Percentiles rank a stretch among this genome's conserved stretches.
These are phyloP conservation scores for Boletus eberwhitei DNA, from an alignment of 768 basidiomycete genomes.

Conservation along the genomic window DNA sequence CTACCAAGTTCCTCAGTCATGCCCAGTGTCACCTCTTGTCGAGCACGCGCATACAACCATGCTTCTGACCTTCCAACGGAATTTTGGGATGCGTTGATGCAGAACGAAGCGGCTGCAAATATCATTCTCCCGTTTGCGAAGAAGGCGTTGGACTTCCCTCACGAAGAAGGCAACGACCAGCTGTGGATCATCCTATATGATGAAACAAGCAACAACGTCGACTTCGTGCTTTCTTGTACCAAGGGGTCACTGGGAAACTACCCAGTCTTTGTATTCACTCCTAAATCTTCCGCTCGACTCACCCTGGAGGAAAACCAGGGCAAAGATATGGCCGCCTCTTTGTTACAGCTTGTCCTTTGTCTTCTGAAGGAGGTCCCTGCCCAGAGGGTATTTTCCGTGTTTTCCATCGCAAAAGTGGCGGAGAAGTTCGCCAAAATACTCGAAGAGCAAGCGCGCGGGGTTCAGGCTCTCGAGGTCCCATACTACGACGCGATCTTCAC, in stretches of 20 bases:
- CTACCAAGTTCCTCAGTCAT: conserved; percentile 19
- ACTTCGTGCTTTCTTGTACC: conserved; percentile 58
- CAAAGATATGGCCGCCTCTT: conserved; percentile 35
- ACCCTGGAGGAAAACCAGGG: conserved; percentile 8
- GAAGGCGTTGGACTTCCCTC: conserved; percentile 19
- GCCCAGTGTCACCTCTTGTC: conserved; percentile 7
- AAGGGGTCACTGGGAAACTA: conserved; percentile 53
- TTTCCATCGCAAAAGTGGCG: conserved; percentile 50
- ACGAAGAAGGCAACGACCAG: conserved; percentile 6
- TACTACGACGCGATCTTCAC: conserved; percentile 65
- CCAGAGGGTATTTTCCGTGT: conserved; percentile 62
- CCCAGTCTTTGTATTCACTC: conserved; percentile 62
- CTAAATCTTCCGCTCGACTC: conserved; percentile 40
- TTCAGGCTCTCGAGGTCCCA: conserved; percentile 33
- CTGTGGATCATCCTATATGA: conserved; percentile 33
- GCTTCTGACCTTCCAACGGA: conserved; percentile 16
- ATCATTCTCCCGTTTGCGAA: conserved; percentile 40
- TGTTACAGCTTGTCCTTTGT: conserved; percentile 40
- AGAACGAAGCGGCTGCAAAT: conserved; percentile 36
- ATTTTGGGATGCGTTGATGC: conserved; percentile 31
- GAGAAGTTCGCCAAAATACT: conserved; percentile 43
- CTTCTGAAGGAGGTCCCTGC: conserved; percentile 36
- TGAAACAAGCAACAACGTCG: conserved; percentile 9
- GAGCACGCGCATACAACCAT: conserved; percentile 1
- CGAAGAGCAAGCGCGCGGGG: conserved; percentile 34